Conservation (phyloP, 2,329 filamentous ascomycete species). For the Metarhizium humberi region DNA sequence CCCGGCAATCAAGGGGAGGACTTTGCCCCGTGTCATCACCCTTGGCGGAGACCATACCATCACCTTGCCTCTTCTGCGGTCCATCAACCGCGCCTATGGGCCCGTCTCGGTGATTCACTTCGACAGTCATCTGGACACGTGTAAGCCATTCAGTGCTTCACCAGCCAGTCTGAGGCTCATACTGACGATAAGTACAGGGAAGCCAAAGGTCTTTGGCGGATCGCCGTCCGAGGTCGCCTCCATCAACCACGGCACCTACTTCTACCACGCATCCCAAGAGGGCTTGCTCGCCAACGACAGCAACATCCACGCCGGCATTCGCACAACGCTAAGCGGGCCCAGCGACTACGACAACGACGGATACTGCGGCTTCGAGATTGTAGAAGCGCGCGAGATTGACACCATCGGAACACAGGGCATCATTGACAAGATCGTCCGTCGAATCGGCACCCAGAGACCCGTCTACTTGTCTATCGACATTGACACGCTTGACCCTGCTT, state of each 20-base stretch:
- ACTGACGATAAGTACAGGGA: slow-evolving; percentile 37
- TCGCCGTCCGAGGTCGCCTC: slow-evolving; percentile 62
- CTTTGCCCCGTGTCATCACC: slow-evolving; percentile 72
- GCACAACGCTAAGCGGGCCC: slow-evolving; percentile 57
- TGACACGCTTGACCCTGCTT: slow-evolving; percentile 63
- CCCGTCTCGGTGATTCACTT: slow-evolving; percentile 54
- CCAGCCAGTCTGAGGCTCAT: no score
- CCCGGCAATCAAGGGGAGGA: slow-evolving; percentile 62
- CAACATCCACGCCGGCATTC: slow-evolving; percentile 69
- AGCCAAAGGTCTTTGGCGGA: slow-evolving; percentile 79
- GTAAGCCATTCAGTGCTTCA: no score
- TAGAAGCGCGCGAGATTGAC: slow-evolving; percentile 53
- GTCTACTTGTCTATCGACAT: slow-evolving; percentile 73
- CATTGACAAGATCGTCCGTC: slow-evolving; percentile 54
- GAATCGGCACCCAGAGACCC: slow-evolving; percentile 56
- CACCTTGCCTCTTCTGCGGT: slow-evolving; percentile 48
- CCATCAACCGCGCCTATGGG: slow-evolving; percentile 51
- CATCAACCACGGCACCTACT: slow-evolving; percentile 17
- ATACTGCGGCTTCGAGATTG: slow-evolving; percentile 13
- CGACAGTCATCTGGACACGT: slow-evolving; percentile 55
- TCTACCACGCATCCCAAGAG: slow-evolving; percentile 15
- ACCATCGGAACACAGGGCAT: slow-evolving; percentile 62
- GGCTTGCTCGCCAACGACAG: slow-evolving; percentile 32
- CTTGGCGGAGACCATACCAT: slow-evolving; percentile 58
- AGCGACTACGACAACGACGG: slow-evolving; percentile 13